Evolutionary conservation across 805 yeast species (phyloP), one percentile per base, ranked within the genome.

Genomic region (Kodamaea sagamina): DNA sequence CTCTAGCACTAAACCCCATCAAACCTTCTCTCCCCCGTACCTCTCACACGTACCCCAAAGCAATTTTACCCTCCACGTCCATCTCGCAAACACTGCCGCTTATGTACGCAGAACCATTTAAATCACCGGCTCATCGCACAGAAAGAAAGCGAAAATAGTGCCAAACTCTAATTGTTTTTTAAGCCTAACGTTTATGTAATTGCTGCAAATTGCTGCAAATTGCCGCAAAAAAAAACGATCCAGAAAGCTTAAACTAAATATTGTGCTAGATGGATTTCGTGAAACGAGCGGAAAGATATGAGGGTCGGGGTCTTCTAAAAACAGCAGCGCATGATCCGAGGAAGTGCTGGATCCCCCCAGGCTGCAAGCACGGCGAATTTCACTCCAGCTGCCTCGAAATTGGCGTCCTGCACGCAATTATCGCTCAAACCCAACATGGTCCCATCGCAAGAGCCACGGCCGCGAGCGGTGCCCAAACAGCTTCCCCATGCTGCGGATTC

Each of bases 181-280:
- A 6, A 8, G 8, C 24, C 24, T 21, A 8, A 6, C 8, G 8
- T 21, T 21, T 21, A 6, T 21, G 24, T 21, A 21, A 19, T 35
- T 21, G 38, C 38, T 35, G 38, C 38, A 35, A 35, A 21, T 13
- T 35, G 4, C 21, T 35, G 38, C 28, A n/a, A 21, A 21, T 15
- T 21, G 16, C 27, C 22, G 38, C 38, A 35, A 13, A 9, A 21
- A n/a, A 21, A 21, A 29, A 29, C 17, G 21, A 29, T 29, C 16
- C 16, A 21, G 19, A 35, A 35, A 35, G 28, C 28, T 32, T 32
- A 32, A 32, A n/a, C 13, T 3, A 13, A 15, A 9, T 15, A 15
- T 29, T 29, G 34, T 29, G 34, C 11, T 19, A 29, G 34, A 29
- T 29, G 34, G 19, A 29, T 15, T 19, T 29, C 6, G 34, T 15